Evolutionary conservation across 2,329 filamentous ascomycete species (phyloP).

Genomic region (Botryosphaeria dothidea): DNA sequence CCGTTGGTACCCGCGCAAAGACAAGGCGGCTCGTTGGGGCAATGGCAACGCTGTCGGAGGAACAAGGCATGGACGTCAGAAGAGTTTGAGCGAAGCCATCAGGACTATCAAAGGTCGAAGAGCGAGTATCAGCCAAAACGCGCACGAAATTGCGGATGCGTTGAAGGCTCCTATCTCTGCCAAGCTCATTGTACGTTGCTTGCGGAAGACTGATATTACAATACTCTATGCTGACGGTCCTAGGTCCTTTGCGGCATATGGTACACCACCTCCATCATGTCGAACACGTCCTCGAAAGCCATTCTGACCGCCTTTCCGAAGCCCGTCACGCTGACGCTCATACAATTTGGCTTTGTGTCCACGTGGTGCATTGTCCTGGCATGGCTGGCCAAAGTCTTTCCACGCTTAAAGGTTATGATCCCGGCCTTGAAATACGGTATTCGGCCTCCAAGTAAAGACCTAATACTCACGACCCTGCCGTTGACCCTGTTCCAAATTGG

Average conservation of each 20-base stretch:
- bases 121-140: slow-evolving; percentile 87
- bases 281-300: slow-evolving; percentile 96
- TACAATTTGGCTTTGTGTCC: slow-evolving; percentile 93
- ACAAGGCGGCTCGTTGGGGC: slow-evolving; percentile 49
- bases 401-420: slow-evolving; percentile 67
- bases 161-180: slow-evolving; percentile 87
- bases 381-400: slow-evolving; percentile 72
- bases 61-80: slow-evolving; percentile 67
- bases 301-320: slow-evolving; percentile 90
- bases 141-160: slow-evolving; percentile 88
- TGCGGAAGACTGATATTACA: slow-evolving; percentile 27
- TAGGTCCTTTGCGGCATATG: slow-evolving; percentile 84
- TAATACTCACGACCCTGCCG: slow-evolving; percentile 85
- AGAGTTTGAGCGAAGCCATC: slow-evolving; percentile 88
- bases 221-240: slow-evolving; percentile 21
- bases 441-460: slow-evolving; percentile 74
- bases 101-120: slow-evolving; percentile 77
- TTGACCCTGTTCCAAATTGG: slow-evolving; percentile 90
- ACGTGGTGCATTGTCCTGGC: slow-evolving; percentile 81
- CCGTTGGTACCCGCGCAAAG: slow-evolving; percentile 63
- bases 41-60: slow-evolving; percentile 30
- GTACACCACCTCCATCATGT: slow-evolving; percentile 94
- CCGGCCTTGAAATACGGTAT: slow-evolving; percentile 84
- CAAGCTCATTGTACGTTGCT: slow-evolving; percentile 71
- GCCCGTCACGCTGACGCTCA: slow-evolving; percentile 85